Percentiles rank a stretch among this genome's conserved stretches.
Conservation (phyloP, 768 basidiomycete species). For the Tricholoma flavovirens region DNA sequence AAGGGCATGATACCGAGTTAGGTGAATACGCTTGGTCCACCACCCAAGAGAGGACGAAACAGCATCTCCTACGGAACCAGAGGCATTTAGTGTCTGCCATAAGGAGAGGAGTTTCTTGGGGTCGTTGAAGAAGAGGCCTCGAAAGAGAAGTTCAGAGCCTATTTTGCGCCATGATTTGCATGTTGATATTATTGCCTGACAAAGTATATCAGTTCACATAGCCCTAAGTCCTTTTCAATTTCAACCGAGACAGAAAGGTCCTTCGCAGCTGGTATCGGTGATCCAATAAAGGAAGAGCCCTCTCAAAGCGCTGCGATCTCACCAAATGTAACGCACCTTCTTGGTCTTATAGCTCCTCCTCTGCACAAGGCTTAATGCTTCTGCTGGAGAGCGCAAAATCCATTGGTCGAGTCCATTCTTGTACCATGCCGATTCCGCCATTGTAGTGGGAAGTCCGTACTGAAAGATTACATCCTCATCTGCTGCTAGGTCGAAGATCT, state of each 20-base stretch:
- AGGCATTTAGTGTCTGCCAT: slow-evolving; percentile 44
- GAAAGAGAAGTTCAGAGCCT: slow-evolving; percentile 62
- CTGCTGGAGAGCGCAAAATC: slow-evolving; percentile 54
- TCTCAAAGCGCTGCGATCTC: not conserved
- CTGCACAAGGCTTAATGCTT: slow-evolving; percentile 53
- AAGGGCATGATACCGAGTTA: slow-evolving; percentile 43
- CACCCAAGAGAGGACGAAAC: slow-evolving; percentile 51
- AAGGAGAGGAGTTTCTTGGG: slow-evolving; percentile 50
- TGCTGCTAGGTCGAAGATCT: slow-evolving; percentile 66
- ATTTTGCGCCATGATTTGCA: slow-evolving; percentile 59
- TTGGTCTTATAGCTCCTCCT: slow-evolving; percentile 58
- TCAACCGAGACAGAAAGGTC: not conserved
- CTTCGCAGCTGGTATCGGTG: too few species aligned
- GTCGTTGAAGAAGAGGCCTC: slow-evolving; percentile 61
- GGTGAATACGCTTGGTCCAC: slow-evolving; percentile 71
- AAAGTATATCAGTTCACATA: not conserved
- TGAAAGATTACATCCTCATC: slow-evolving; percentile 68
- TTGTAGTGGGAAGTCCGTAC: slow-evolving; percentile 51
- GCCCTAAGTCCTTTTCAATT: not conserved
- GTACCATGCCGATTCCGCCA: slow-evolving; percentile 65
- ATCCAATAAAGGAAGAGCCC: not conserved
- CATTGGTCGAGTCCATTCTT: slow-evolving; percentile 44
- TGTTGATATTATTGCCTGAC: slow-evolving; percentile 61
- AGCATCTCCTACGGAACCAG: slow-evolving; percentile 29
- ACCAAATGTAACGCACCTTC: slow-evolving; percentile 41